These are phyloP conservation scores for Termitomyces titanicus DNA, from an alignment of 768 basidiomycete species.

Conservation along the genomic window DNA sequence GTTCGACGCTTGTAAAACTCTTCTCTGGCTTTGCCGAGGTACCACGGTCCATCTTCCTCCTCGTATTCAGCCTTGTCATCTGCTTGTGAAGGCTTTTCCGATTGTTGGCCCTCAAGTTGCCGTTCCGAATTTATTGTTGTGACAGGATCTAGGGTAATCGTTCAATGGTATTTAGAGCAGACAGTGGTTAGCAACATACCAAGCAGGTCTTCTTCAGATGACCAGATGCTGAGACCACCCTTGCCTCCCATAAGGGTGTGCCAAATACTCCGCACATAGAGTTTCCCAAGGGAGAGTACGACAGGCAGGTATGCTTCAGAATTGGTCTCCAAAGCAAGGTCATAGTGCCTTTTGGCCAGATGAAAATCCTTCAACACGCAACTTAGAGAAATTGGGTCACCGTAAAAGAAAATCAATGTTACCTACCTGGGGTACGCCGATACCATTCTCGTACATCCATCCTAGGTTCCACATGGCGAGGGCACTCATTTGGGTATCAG, in stretches of 20 bases:
- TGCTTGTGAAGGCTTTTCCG: slow-evolving; percentile 21
- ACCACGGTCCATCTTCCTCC: slow-evolving; percentile 73
- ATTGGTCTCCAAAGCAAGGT: slow-evolving; percentile 84
- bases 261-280: slow-evolving; percentile 84
- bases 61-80: slow-evolving; percentile 36
- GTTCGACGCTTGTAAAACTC: slow-evolving; percentile 62
- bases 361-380: slow-evolving; percentile 73
- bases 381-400: no score
- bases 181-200: slow-evolving; percentile 19
- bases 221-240: slow-evolving; percentile 68
- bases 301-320: slow-evolving; percentile 88
- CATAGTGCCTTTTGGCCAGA: slow-evolving; percentile 94
- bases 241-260: slow-evolving; percentile 71
- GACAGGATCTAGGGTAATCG: slow-evolving; percentile 6
- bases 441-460: slow-evolving; percentile 98
- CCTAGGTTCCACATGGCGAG: slow-evolving; percentile 98
- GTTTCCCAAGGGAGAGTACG: slow-evolving; percentile 71
- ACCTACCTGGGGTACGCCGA: slow-evolving; percentile 81
- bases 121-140: slow-evolving; percentile 25
- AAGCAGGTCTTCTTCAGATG: slow-evolving; percentile 47
- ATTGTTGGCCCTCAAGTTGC: slow-evolving; percentile 35
- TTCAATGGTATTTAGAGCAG: not conserved
- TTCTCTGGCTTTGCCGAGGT: slow-evolving; percentile 77
- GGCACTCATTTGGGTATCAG: slow-evolving; percentile 88
- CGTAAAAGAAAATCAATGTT: not conserved